phyloP scores from a whole-genome alignment of 2,329 filamentous ascomycete genomes.

The Aspergillaceae sp. region DNA sequence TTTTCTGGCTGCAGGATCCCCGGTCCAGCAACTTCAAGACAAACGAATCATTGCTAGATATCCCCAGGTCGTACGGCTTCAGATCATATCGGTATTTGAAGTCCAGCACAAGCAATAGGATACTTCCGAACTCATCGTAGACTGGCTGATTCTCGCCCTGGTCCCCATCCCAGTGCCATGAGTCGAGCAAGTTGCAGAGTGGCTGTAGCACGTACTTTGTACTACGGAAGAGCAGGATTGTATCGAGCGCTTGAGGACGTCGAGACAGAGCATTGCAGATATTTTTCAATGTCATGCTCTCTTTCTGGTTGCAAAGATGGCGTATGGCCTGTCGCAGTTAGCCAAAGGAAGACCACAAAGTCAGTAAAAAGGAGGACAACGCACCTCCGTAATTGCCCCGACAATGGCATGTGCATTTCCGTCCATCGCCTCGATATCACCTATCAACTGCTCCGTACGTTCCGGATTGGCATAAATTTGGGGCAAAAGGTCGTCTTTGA shows the following conservation, averaged over 20 bases:
- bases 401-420: slow-evolving; percentile 84
- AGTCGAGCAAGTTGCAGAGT: slow-evolving; percentile 50
- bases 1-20: slow-evolving; percentile 38
- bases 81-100: slow-evolving; percentile 52
- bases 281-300: slow-evolving; percentile 55
- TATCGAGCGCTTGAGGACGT: slow-evolving; percentile 48
- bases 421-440: slow-evolving; percentile 79
- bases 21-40: slow-evolving; percentile 46
- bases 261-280: slow-evolving; percentile 52
- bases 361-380: no score
- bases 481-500: slow-evolving; percentile 67
- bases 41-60: slow-evolving; percentile 45
- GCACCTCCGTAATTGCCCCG: slow-evolving; percentile 63
- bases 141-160: slow-evolving; percentile 57
- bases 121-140: slow-evolving; percentile 58
- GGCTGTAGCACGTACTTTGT: slow-evolving; percentile 49
- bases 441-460: slow-evolving; percentile 64
- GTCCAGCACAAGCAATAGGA: slow-evolving; percentile 50
- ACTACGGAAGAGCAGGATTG: slow-evolving; percentile 53
- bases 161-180: slow-evolving; percentile 58
- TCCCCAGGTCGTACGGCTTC: slow-evolving; percentile 44
- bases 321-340: slow-evolving; percentile 39
- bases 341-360: background rate
- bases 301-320: slow-evolving; percentile 50
- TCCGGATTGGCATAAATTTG: slow-evolving; percentile 71